Percentiles rank a stretch among this genome's conserved stretches.
phyloP scores from a whole-genome alignment of 2,329 filamentous ascomycete species.

The Fusarium chlamydosporum region DNA sequence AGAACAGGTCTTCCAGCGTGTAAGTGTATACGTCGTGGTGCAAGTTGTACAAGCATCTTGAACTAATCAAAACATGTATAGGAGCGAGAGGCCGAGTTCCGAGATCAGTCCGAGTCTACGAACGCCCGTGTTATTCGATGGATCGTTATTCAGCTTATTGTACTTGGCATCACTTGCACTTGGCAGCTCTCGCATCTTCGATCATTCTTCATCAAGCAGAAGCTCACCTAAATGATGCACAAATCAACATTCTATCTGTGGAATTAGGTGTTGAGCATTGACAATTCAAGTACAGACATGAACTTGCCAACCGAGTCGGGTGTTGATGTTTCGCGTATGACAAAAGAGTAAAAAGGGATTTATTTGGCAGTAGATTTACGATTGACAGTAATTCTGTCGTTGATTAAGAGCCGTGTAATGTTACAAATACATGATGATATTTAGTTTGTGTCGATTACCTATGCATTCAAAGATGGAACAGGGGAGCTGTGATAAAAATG shows the following conservation, averaged over 20 bases:
- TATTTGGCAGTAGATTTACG: conserved; percentile 31
- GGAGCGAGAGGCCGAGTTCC: conserved; percentile 98
- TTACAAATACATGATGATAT: conserved; percentile 46
- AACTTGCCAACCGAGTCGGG: conserved; percentile 16
- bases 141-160: conserved; percentile 89
- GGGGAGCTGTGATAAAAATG: conserved; percentile 33
- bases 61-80: conserved; percentile 56
- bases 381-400: conserved; percentile 8
- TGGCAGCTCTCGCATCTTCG: conserved; percentile 98
- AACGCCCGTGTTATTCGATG: conserved; percentile 93
- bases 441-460: conserved; percentile 27
- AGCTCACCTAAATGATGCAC: conserved; percentile 79
- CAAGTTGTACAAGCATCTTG: not conserved
- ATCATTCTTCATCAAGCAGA: conserved; percentile 99
- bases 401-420: conserved; percentile 42
- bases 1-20: conserved; percentile 96
- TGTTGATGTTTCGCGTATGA: conserved; percentile 30
- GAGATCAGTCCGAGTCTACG: conserved; percentile 95
- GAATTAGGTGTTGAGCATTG: conserved; percentile 20
- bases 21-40: conserved; percentile 60
- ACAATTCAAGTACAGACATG: conserved; percentile 8
- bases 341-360: conserved; percentile 27
- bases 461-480: conserved; percentile 16
- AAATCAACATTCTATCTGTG: conserved; percentile 12
- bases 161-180: conserved; percentile 89